Conservation (phyloP, 129 eudicot genomes). For the sunflower (Helianthus annuus) region DNA sequence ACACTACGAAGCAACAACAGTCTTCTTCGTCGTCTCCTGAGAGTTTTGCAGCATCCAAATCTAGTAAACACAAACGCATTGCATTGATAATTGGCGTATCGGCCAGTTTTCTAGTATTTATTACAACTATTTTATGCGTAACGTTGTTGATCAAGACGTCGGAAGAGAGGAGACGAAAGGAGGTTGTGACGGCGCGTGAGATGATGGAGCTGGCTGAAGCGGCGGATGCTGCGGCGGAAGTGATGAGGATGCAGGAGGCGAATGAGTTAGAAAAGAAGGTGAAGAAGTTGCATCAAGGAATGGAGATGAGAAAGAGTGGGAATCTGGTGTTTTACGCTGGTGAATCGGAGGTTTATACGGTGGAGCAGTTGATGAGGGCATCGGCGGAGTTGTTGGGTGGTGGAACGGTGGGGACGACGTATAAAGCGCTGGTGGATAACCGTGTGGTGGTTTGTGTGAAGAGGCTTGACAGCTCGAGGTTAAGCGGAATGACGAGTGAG, state of each 20-base stretch:
- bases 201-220: conserved; percentile 41
- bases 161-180: conserved; percentile 18
- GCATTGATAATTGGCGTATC: conserved; percentile 49
- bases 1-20: conserved; percentile 4
- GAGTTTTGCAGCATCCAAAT: not conserved
- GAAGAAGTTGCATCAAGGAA: conserved; percentile 46
- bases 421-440: conserved; percentile 78
- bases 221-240: conserved; percentile 63
- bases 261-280: conserved; percentile 72
- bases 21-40: conserved; percentile 17
- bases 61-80: conserved; percentile 24
- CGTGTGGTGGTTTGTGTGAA: conserved; percentile 73
- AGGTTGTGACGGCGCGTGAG: not conserved
- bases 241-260: conserved; percentile 73
- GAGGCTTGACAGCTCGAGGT: conserved; percentile 55
- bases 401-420: conserved; percentile 72
- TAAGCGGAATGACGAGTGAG: conserved; percentile 50
- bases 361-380: conserved; percentile 88
- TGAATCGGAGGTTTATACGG: conserved; percentile 53
- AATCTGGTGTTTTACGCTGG: conserved; percentile 59
- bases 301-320: conserved; percentile 63
- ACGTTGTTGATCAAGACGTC: conserved; percentile 26
- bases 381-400: conserved; percentile 75
- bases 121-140: conserved; percentile 40
- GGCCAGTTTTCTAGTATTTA: conserved; percentile 32